Evolutionary conservation across 495 filamentous ascomycete species (phyloP), one percentile per base, ranked within the genome.

Genomic region (Aspergillus cavernicola): DNA sequence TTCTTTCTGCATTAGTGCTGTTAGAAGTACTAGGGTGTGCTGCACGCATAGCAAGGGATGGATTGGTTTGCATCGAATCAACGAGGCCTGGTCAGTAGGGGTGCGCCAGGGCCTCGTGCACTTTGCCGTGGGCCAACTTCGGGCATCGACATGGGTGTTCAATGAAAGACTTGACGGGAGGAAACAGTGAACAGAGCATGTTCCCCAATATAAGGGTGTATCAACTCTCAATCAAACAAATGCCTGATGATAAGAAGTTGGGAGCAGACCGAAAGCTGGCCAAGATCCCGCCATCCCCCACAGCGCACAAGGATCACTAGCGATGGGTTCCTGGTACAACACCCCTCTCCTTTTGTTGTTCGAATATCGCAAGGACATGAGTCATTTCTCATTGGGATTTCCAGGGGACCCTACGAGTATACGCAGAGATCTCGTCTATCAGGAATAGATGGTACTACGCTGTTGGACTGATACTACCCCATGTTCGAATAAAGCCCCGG

Each of bases 251-350:
- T n/a, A n/a, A n/a, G n/a, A n/a, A 50, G 43, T 37, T 45, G n/a
- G 16, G 36, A 15, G n/a, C 36, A 38, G 12, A 38, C 36, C n/a
- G n/a, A n/a, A n/a, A 6, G 36, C 13, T 7, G 36, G n/a, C 36
- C 7, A 16, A 38, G 36, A 40, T 40, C 19, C 38, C 38, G 38
- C 38, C 10, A 2, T 9, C 38, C 38, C 38, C 38, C 18, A 40
- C 19, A 40, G 15, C 9, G 6, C 38, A 40, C 38, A 49, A 36
- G 48, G 46, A 42, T 37, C 46, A 43, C 20, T 28, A 15, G 16
- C 26, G 23, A 15, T 40, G 47, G 31, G 53, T 52, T 61, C 58
- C 50, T 60, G 46, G 53, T 57, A 53, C 41, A 10, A 55, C 48
- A 42, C 51, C 41, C 50, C 50, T 47, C 2, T 49, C 32, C 45